phyloP scores from a whole-genome alignment of 192 early-diverging fungal species.

The Mortierella antarctica region DNA sequence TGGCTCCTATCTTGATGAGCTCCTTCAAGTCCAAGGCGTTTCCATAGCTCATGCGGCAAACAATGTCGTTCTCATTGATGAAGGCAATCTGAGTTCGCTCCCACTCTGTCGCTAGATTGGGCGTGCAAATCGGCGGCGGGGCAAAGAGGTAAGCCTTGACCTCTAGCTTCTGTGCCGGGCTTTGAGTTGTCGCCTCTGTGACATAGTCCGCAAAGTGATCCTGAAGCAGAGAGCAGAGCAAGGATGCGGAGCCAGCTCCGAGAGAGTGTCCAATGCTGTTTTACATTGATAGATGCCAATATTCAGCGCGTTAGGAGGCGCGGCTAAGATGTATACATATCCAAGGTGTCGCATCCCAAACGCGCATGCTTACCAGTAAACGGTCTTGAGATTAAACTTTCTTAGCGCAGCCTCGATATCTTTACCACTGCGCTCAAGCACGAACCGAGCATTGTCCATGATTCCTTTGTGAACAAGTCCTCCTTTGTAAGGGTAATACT shows the following conservation, averaged over 20 bases:
- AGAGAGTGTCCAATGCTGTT: conserved; percentile 55
- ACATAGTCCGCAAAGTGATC: conserved; percentile 43
- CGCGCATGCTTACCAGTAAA: conserved; percentile 31
- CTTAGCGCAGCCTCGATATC: conserved; percentile 46
- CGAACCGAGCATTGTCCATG: conserved; percentile 54
- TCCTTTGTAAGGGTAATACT: conserved; percentile 56
- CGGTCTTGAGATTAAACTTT: conserved; percentile 52
- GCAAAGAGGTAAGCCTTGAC: conserved; percentile 55
- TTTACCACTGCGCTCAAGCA: conserved; percentile 45
- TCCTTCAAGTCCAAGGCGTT: conserved; percentile 58
- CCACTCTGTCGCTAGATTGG: conserved; percentile 46
- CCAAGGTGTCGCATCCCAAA: no score
- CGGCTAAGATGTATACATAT: no score
- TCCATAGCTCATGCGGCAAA: conserved; percentile 51
- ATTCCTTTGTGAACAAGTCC: conserved; percentile 56
- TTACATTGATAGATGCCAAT: neutral
- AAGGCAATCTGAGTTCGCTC: conserved; percentile 49
- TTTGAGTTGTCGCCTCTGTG: neutral
- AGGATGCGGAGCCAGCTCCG: conserved; percentile 46
- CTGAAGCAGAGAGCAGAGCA: conserved; percentile 46
- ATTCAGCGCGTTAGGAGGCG: no score
- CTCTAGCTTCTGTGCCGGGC: conserved; percentile 20
- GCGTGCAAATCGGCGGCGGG: conserved; percentile 47
- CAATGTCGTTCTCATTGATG: conserved; percentile 57
- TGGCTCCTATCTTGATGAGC: conserved; percentile 54